phyloP scores from a whole-genome alignment of 208 protist species.

The Blechomonas ayalai region DNA sequence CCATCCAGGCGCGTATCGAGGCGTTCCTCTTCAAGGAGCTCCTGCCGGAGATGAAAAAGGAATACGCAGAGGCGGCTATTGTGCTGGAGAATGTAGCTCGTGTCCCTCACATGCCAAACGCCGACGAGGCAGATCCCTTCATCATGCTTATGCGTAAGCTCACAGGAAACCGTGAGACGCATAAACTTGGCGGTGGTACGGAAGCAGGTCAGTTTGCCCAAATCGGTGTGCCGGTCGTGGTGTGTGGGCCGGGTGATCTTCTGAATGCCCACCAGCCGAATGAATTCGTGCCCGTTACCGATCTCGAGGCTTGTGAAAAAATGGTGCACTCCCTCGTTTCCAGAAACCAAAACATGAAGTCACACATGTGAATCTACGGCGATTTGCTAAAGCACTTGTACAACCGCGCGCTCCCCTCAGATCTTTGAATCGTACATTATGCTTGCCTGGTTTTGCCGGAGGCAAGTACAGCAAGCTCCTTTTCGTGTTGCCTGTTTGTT shows the following conservation, averaged over 20 bases:
- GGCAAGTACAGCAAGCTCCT: no score
- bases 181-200: conserved; percentile 26
- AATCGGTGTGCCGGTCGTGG: conserved; percentile 36
- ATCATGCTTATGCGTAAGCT: conserved; percentile 19
- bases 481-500: not conserved
- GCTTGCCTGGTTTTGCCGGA: no score
- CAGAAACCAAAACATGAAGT: conserved; percentile 18
- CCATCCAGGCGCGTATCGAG: conserved; percentile 24
- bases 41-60: conserved; percentile 30
- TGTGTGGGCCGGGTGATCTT: conserved; percentile 43
- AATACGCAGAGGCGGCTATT: conserved; percentile 10
- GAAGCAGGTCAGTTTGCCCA: conserved; percentile 42
- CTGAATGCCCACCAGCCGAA: conserved; percentile 41
- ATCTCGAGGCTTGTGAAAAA: conserved; percentile 28
- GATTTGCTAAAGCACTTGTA: no score
- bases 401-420: no score
- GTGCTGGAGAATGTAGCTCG: conserved; percentile 2
- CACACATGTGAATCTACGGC: conserved; percentile 11
- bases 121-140: conserved; percentile 33
- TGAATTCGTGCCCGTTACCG: conserved; percentile 38
- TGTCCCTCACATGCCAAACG: conserved; percentile 2
- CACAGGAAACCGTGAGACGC: conserved; percentile 23
- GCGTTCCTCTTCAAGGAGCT: conserved; percentile 22
- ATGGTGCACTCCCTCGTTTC: conserved; percentile 19
- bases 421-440: no score